phyloP scores from a whole-genome alignment of 768 basidiomycete species.

The Suillus tomentosus region DNA sequence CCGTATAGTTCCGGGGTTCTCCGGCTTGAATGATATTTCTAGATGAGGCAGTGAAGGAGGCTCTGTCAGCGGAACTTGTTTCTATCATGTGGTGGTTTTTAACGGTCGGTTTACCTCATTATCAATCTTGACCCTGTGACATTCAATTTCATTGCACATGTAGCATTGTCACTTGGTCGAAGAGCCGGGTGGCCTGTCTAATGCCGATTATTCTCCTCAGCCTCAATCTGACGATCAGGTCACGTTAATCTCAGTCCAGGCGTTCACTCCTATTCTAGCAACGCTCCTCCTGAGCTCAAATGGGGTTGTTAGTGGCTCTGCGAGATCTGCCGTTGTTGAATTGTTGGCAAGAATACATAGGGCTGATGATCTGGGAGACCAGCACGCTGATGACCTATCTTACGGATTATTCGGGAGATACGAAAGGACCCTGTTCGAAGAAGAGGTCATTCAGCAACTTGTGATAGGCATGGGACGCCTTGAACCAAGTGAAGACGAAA shows the following conservation, averaged over 20 bases:
- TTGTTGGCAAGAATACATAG: conserved; percentile 70
- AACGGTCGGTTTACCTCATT: conserved; percentile 43
- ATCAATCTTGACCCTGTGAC: conserved; percentile 7
- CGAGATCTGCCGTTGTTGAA: conserved; percentile 77
- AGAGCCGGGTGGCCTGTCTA: conserved; percentile 33
- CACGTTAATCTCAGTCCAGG: conserved; percentile 70
- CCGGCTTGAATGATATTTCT: conserved; percentile 17
- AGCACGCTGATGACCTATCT: conserved; percentile 34
- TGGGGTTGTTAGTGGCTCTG: conserved; percentile 66
- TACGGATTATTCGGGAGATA: conserved; percentile 50
- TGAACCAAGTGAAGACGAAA: conserved; percentile 40
- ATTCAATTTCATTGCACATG: conserved; percentile 11
- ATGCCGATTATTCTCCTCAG: conserved; percentile 18
- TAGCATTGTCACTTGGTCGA: conserved; percentile 72
- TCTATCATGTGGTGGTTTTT: conserved; percentile 94
- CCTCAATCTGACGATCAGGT: conserved; percentile 21
- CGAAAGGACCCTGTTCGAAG: conserved; percentile 69
- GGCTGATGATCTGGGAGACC: conserved; percentile 49
- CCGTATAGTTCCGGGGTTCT: conserved; percentile 6
- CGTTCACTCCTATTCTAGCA: conserved; percentile 91
- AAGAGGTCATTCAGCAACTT: conserved; percentile 82
- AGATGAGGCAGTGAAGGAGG: conserved; percentile 91
- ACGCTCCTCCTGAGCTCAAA: conserved; percentile 85
- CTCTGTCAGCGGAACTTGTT: conserved; percentile 78
- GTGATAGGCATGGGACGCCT: conserved; percentile 88